A percentile compares a stretch with the other conserved stretches of the same genome.
phyloP scores from a whole-genome alignment of 2,329 filamentous ascomycete genomes.

The Davidsoniella eucalypti region DNA sequence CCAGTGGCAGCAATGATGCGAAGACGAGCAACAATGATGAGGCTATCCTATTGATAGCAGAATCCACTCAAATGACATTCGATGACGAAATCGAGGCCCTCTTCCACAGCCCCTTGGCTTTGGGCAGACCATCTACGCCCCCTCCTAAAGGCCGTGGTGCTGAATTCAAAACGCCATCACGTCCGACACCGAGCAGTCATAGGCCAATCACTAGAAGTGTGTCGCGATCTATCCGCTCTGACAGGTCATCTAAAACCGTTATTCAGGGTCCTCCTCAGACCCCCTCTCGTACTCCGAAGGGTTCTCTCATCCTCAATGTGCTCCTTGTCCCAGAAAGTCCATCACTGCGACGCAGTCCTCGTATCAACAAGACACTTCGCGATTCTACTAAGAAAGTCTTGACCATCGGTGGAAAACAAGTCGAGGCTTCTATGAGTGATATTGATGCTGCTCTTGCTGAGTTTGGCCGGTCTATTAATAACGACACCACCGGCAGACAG shows the following conservation, averaged over 20 bases:
- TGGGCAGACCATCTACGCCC: conserved; percentile 32
- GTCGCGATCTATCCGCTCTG: conserved; percentile 37
- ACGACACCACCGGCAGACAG: not conserved
- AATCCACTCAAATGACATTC: not conserved
- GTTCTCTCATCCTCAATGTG: conserved; percentile 15
- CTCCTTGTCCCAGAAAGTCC: conserved; percentile 19
- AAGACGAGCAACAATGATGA: conserved; percentile 6
- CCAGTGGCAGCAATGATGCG: conserved; percentile 36
- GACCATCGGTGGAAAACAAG: conserved; percentile 4
- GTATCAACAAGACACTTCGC: conserved; percentile 15
- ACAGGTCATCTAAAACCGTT: conserved; percentile 28
- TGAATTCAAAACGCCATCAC: conserved; percentile 45
- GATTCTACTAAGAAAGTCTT: conserved; percentile 2
- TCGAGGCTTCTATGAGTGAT: conserved; percentile 11
- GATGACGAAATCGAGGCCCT: conserved; percentile 39
- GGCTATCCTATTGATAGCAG: conserved; percentile 22
- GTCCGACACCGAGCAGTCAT: conserved; percentile 38
- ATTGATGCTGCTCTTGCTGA: conserved; percentile 12
- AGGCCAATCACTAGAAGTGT: conserved; percentile 45
- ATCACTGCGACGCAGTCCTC: conserved; percentile 28
- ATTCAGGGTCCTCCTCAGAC: conserved; percentile 29
- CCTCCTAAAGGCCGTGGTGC: conserved; percentile 28
- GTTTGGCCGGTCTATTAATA: conserved; percentile 9
- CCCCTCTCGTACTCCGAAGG: conserved; percentile 29
- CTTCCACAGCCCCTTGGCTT: conserved; percentile 40